Evolutionary conservation across 106 monocot species (phyloP).

Genomic region (Dendrobium officinale): DNA sequence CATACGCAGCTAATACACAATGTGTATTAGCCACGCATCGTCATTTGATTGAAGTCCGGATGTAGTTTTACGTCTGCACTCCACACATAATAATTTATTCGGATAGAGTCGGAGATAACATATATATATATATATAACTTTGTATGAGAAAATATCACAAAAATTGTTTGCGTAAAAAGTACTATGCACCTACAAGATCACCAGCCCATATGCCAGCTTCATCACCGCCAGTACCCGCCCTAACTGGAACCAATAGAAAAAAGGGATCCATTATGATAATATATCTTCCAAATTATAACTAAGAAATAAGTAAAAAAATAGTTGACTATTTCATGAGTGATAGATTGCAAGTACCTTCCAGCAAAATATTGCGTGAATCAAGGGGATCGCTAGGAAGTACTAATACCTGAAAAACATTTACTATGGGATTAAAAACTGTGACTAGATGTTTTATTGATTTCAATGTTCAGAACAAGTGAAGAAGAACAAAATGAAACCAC

Average conservation of each 20-base stretch:
- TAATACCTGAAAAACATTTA: conserved; percentile 36
- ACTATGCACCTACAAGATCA: conserved; percentile 90
- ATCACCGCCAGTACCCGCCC: conserved; percentile 97
- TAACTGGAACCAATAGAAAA: conserved; percentile 49
- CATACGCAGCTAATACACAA: no score
- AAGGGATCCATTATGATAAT: conserved; percentile 4
- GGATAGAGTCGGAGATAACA: no score
- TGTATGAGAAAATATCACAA: neutral
- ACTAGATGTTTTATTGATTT: neutral
- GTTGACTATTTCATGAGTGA: neutral
- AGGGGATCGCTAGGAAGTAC: conserved; percentile 87
- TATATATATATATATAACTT: no score
- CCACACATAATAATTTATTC: no score
- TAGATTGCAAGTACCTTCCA: conserved; percentile 64
- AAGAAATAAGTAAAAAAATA: neutral
- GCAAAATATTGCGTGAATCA: conserved; percentile 89
- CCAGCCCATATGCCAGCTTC: conserved; percentile 98
- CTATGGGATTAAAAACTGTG: neutral
- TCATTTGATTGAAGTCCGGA: no score
- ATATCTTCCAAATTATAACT: neutral
- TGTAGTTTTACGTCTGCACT: no score
- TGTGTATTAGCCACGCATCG: no score
- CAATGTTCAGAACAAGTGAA: neutral
- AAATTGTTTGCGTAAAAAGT: neutral
- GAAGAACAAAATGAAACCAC: neutral